Evolutionary conservation across 805 yeast genomes (phyloP), one percentile per base, ranked within the genome.

Genomic region (Candida silvicultrix): DNA sequence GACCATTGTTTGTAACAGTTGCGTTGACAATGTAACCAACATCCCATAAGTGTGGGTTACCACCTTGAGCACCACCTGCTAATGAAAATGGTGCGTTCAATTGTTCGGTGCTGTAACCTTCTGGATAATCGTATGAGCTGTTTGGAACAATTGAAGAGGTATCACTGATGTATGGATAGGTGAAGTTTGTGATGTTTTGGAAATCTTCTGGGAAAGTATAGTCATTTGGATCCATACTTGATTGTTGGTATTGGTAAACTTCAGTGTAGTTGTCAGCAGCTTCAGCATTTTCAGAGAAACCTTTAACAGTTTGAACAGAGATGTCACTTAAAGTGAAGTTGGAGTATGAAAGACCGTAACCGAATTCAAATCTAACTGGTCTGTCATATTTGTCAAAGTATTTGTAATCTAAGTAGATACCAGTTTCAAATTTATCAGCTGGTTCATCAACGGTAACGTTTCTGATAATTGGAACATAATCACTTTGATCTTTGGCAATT

Each of bases 41-140:
- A 41, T 75, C 78, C 80, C 81, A 79, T 32, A 79, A 62, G 0
- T 74, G 79, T 11, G 78, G 79, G 53, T 78, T 76, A 5, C 83
- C 82, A 2, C 81, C 82, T 16, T 70, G 49, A 1, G 76, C 78
- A 29, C 83, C 82, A 3, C 63, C 68, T 12, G 63, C 54, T n/a
- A 46, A 38, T n/a, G 62, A 59, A 20, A 58, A 54, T 18, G 56
- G 53, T 11, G 32, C 38, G 18, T 48, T 48, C 29, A 56, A 59
- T 41, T 48, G 51, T 11, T 54, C 52, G 9, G 60, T 49, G 48
- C 52, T 29, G 51, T 63, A 67, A 2, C 62, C 65, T 11, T 49
- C 50, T 21, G 70, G 69, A 47, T 65, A 67, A 21, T 55, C 47
- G 31, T 56, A 64, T 5, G 46, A 49, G 9, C 40, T 48, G 19